Evolutionary conservation across 768 basidiomycete genomes (phyloP).

Genomic region (Auricularia sp.): DNA sequence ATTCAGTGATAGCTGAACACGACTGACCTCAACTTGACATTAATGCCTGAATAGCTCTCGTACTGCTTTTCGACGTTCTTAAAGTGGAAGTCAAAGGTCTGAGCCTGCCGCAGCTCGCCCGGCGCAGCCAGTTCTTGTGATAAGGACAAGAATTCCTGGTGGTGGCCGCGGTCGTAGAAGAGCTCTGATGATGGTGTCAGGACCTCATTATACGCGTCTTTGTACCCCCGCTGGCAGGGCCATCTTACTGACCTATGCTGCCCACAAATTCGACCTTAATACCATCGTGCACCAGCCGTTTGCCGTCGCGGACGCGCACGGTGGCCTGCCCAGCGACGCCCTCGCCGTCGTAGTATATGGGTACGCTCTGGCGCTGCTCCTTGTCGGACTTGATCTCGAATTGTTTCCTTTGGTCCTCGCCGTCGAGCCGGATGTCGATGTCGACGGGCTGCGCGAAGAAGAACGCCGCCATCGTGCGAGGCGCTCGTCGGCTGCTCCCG

Average conservation of each 20-base stretch:
- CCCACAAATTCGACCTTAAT: conserved; percentile 98
- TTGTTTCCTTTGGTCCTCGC: conserved; percentile 78
- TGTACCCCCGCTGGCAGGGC: conserved; percentile 2
- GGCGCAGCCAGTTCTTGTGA: conserved; percentile 92
- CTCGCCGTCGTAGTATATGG: conserved; percentile 94
- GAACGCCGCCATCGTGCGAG: conserved; percentile 60
- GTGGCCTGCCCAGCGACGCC: conserved; percentile 80
- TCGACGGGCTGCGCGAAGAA: conserved; percentile 91
- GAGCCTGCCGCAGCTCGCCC: conserved; percentile 94
- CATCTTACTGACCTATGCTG: conserved; percentile 62
- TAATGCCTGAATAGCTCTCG: conserved; percentile 95
- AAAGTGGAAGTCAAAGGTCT: conserved; percentile 94
- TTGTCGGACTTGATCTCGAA: conserved; percentile 87
- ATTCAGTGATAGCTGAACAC: neutral
- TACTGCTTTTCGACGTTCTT: conserved; percentile 99
- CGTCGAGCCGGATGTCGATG: conserved; percentile 78
- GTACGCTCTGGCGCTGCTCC: conserved; percentile 56
- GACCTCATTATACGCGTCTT: neutral
- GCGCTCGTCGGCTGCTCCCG: no score
- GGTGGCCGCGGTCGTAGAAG: conserved; percentile 96
- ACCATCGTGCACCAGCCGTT: conserved; percentile 89
- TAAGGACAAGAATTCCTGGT: conserved; percentile 93
- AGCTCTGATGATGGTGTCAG: conserved; percentile 40
- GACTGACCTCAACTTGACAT: conserved; percentile 86
- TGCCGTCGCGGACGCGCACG: conserved; percentile 87